Percentiles rank a stretch among this genome's conserved stretches.
phyloP scores from a whole-genome alignment of 768 basidiomycete species.

The Pleurotus djamor region DNA sequence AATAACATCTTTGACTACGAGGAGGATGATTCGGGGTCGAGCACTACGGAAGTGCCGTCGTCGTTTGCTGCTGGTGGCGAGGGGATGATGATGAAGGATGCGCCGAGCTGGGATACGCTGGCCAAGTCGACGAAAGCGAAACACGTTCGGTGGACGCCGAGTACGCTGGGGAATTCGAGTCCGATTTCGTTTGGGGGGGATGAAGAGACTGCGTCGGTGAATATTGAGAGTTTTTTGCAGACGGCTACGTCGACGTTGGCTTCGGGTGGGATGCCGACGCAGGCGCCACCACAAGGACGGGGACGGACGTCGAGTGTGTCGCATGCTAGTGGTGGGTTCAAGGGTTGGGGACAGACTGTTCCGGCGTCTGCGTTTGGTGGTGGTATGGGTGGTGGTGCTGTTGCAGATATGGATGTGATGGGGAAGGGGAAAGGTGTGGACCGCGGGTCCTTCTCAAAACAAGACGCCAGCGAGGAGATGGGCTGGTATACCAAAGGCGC shows the following conservation, averaged over 20 bases:
- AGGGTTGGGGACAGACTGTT: background rate
- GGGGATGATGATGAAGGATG: background rate
- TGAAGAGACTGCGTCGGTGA: background rate
- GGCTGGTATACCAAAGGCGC: slow-evolving; percentile 5
- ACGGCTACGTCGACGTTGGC: background rate
- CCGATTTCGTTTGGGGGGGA: background rate
- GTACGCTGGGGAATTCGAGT: slow-evolving; percentile 8
- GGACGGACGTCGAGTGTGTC: background rate
- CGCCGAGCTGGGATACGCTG: slow-evolving; percentile 4
- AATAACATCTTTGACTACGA: slow-evolving; percentile 33
- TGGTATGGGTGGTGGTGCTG: too few relatives aligned
- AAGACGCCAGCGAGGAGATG: slow-evolving; percentile 7
- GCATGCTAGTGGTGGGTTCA: background rate
- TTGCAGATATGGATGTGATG: background rate
- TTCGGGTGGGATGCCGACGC: background rate
- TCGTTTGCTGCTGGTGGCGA: background rate
- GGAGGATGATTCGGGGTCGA: slow-evolving; percentile 13
- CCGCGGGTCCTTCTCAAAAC: background rate
- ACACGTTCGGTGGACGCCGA: slow-evolving; percentile 15
- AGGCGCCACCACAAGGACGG: background rate
- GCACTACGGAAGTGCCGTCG: background rate
- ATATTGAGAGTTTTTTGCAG: slow-evolving; percentile 3
- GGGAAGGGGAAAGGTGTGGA: slow-evolving; percentile 8
- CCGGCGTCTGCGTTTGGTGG: background rate
- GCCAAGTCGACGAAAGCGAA: slow-evolving; percentile 7